Evolutionary conservation across 2,329 filamentous ascomycete genomes (phyloP).

Genomic region (Fusarium odoratissimum): DNA sequence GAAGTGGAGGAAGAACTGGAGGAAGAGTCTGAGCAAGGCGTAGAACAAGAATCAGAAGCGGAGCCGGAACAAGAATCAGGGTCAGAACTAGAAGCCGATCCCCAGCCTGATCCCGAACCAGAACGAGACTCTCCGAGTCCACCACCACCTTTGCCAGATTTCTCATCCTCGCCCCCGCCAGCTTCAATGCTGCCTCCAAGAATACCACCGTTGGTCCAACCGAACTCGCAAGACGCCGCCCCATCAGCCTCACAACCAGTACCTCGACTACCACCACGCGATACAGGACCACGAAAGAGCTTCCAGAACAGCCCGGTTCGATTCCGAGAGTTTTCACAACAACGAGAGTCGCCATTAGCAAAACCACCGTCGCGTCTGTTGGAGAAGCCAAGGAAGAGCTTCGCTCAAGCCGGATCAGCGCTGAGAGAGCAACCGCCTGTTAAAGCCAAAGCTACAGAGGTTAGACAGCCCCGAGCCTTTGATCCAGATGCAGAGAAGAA

Average conservation of each 20-base stretch:
- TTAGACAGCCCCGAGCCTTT: conserved; percentile 21
- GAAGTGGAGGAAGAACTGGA: neutral
- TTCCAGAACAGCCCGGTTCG: conserved; percentile 70
- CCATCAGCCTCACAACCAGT: conserved; percentile 27
- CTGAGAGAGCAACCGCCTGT: neutral
- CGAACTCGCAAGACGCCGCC: neutral
- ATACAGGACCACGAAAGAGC: conserved; percentile 66
- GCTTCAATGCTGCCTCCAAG: conserved; percentile 34
- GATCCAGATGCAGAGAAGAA: conserved; percentile 63
- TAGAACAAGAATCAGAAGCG: neutral
- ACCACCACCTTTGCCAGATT: neutral
- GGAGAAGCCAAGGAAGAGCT: conserved; percentile 27
- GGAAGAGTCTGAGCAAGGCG: neutral
- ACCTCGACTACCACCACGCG: conserved; percentile 50
- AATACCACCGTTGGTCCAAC: conserved; percentile 16
- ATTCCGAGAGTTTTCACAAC: conserved; percentile 51
- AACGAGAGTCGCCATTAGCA: conserved; percentile 63
- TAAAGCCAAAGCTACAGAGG: neutral
- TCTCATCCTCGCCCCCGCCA: conserved; percentile 17
- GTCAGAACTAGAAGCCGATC: neutral
- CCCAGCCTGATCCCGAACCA: neutral
- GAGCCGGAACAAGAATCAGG: neutral
- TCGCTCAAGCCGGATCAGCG: neutral
- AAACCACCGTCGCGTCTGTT: conserved; percentile 51
- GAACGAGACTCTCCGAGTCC: neutral